Evolutionary conservation across 176 grass and related monocot genomes (phyloP).

Genomic region (Saccharum spontaneum): DNA sequence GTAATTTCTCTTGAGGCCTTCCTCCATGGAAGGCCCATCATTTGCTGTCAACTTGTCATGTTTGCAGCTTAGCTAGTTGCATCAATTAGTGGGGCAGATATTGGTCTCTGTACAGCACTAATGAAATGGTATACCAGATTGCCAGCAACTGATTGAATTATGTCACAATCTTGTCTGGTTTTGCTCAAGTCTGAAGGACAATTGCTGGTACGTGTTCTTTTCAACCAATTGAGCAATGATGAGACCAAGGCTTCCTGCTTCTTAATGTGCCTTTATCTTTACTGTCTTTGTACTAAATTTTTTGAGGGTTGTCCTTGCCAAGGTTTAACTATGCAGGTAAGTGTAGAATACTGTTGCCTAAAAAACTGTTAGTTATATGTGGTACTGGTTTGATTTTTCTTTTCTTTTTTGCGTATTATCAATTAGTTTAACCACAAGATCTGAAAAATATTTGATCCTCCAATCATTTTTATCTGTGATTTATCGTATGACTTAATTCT

Average conservation of each 20-base stretch:
- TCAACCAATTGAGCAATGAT: constrained; percentile 11
- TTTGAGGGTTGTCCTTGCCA: not conserved
- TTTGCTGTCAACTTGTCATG: constrained; percentile 13
- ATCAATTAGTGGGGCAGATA: constrained; percentile 30
- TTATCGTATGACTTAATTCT: not conserved
- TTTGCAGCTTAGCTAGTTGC: not conserved
- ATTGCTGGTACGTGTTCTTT: constrained; percentile 22
- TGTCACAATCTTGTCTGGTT: constrained; percentile 31
- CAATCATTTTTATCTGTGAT: not conserved
- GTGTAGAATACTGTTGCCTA: constrained; percentile 7
- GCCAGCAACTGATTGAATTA: constrained; percentile 25
- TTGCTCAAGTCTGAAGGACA: not conserved
- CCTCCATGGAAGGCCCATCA: constrained; percentile 17
- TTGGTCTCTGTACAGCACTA: constrained; percentile 8
- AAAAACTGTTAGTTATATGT: not conserved
- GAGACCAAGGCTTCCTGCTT: not conserved
- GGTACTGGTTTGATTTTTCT: not conserved
- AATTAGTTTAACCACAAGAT: constrained; percentile 8
- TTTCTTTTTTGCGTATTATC: not conserved
- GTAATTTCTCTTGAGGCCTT: constrained; percentile 15
- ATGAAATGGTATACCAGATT: constrained; percentile 8
- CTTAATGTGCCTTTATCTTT: not conserved
- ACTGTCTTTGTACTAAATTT: not conserved
- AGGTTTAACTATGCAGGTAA: not conserved
- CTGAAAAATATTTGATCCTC: not conserved